Percentiles rank a stretch among this genome's conserved stretches.
These are phyloP conservation scores for Talaromyces wortmannii DNA, from an alignment of 495 filamentous ascomycete genomes.

Conservation along the genomic window DNA sequence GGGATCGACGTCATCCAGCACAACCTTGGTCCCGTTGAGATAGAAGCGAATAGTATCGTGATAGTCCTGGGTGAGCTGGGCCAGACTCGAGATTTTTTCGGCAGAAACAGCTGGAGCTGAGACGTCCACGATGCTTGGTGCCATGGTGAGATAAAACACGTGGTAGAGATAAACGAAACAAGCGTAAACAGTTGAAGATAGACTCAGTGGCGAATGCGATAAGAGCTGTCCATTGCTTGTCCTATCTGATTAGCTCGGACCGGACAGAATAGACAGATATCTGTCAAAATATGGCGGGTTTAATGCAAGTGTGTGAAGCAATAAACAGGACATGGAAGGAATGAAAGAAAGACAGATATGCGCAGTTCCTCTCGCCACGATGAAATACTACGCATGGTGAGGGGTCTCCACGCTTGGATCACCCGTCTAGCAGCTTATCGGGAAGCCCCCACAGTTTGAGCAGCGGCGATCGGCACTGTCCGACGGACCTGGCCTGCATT, in stretches of 20 bases:
- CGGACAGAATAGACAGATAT: too few species aligned
- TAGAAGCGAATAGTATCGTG: constrained; percentile 75
- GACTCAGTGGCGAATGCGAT: not conserved
- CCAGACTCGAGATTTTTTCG: constrained; percentile 36
- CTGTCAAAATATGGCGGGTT: too few species aligned
- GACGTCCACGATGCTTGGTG: constrained; percentile 47
- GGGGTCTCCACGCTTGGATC: not conserved
- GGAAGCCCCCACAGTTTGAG: not conserved
- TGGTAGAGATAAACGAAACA: not conserved
- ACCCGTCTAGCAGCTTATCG: not conserved
- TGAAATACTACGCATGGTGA: not conserved
- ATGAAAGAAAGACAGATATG: too few species aligned
- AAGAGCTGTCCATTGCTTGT: not conserved
- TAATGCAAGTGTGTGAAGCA: not conserved
- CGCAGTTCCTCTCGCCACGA: too few species aligned
- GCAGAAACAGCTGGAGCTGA: constrained; percentile 38
- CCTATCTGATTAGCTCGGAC: too few species aligned
- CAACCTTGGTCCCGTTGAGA: constrained; percentile 89
- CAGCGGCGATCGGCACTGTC: constrained; percentile 38
- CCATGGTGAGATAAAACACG: constrained; percentile 33
- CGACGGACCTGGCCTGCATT: constrained; percentile 16
- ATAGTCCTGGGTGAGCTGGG: constrained; percentile 55
- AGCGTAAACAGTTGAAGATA: not conserved
- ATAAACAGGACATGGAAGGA: not conserved
- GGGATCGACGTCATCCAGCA: constrained; percentile 75